Evolutionary conservation across 352 stramenopile species (phyloP).

Genomic region (Globisporangium megalacanthum): DNA sequence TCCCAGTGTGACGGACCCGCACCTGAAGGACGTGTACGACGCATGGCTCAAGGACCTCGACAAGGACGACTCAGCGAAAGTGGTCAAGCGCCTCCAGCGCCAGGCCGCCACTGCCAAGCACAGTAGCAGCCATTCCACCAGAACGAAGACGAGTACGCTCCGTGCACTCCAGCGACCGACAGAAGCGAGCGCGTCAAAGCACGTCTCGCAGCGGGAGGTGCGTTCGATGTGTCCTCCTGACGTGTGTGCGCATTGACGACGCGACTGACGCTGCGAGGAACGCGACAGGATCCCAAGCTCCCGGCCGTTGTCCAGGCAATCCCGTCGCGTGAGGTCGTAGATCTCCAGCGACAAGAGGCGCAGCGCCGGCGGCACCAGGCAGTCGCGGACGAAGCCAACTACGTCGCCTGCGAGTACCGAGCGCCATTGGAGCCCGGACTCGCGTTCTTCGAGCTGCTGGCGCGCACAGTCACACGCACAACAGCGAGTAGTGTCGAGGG

Average conservation of each 20-base stretch:
- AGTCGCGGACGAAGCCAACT: constrained; percentile 42
- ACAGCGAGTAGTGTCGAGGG: neutral
- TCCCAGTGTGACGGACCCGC: constrained; percentile 9
- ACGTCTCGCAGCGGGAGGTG: constrained; percentile 23
- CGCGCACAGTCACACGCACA: neutral
- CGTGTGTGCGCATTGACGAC: neutral
- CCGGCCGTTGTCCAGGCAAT: neutral
- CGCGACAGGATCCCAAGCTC: constrained; percentile 6
- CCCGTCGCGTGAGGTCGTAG: neutral
- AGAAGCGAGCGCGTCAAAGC: constrained; percentile 40
- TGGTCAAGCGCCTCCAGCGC: constrained; percentile 18
- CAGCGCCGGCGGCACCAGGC: constrained; percentile 26
- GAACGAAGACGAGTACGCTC: constrained; percentile 20
- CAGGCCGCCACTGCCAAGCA: neutral
- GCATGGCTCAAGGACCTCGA: constrained; percentile 38
- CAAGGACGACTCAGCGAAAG: constrained; percentile 28
- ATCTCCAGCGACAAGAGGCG: constrained; percentile 2
- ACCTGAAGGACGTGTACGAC: constrained; percentile 32
- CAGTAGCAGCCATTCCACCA: neutral
- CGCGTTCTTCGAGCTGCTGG: constrained; percentile 39
- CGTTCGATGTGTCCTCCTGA: neutral
- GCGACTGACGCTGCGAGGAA: neutral
- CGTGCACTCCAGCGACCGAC: constrained; percentile 43
- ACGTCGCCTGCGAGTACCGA: constrained; percentile 25
- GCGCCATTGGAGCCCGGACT: constrained; percentile 32